phyloP scores from a whole-genome alignment of 202 grass and related monocot genomes.

The Alloteropsis angusta region DNA sequence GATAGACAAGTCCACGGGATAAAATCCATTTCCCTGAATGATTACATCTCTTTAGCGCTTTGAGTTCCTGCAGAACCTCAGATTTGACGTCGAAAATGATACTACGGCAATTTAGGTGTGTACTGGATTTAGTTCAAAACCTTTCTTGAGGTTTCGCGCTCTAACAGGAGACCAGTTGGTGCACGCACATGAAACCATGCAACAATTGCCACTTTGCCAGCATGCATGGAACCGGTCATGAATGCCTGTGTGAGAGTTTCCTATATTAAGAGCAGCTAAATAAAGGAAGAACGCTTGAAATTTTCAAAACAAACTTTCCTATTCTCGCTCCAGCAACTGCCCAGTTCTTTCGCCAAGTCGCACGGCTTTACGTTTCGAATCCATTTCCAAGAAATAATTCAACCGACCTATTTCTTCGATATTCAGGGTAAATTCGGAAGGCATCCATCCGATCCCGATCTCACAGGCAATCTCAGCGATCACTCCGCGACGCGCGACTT shows the following conservation, averaged over 20 bases:
- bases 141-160: background rate
- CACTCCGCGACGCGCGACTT: background rate
- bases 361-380: background rate
- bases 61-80: background rate
- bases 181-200: too few species aligned
- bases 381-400: background rate
- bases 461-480: background rate
- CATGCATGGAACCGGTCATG: background rate
- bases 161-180: background rate
- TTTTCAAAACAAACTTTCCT: background rate
- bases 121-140: background rate
- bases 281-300: background rate
- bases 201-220: background rate
- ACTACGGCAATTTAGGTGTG: background rate
- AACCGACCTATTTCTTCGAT: too few species aligned
- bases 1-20: too few species aligned
- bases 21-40: too few species aligned
- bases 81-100: background rate
- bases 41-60: too few species aligned
- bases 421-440: background rate
- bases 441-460: background rate
- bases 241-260: background rate
- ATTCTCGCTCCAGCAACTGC: background rate
- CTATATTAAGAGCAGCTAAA: background rate
- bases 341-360: background rate